These are phyloP conservation scores for Plasmodium blacklocki DNA, from an alignment of 169 alveolate genomes.

Conservation along the genomic window DNA sequence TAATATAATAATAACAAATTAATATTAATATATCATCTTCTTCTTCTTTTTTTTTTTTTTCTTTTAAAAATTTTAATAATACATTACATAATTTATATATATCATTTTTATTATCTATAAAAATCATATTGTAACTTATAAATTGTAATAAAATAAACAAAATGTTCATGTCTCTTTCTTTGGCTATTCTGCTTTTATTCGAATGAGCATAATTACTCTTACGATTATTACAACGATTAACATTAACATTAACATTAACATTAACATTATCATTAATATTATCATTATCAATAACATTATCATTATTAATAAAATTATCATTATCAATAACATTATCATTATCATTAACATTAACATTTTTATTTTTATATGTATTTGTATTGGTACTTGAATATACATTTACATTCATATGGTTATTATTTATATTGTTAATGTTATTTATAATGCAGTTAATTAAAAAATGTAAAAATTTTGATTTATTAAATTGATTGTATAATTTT, in stretches of 20 bases:
- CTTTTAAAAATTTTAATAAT: conserved; percentile 52
- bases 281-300: too few species aligned
- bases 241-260: too few species aligned
- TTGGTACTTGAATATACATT: too few species aligned
- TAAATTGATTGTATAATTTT: conserved; percentile 38
- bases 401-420: neutral
- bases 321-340: too few species aligned
- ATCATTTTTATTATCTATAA: conserved; percentile 66
- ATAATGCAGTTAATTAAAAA: conserved; percentile 47
- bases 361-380: too few species aligned
- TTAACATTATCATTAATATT: too few species aligned
- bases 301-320: too few species aligned
- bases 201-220: neutral
- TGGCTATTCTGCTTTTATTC: conserved; percentile 40
- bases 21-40: conserved; percentile 5
- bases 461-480: conserved; percentile 33
- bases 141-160: conserved; percentile 53
- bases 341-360: too few species aligned
- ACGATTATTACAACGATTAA: too few species aligned
- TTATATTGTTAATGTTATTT: conserved; percentile 13
- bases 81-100: conserved; percentile 39
- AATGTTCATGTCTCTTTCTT: conserved; percentile 26
- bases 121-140: conserved; percentile 37
- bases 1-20: conserved; percentile 30
- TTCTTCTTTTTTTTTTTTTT: conserved; percentile 3